Percentiles rank a stretch among this genome's conserved stretches.
Evolutionary conservation across 2,329 filamentous ascomycete species (phyloP).

Genomic region (Aspergillus fumigatus): DNA sequence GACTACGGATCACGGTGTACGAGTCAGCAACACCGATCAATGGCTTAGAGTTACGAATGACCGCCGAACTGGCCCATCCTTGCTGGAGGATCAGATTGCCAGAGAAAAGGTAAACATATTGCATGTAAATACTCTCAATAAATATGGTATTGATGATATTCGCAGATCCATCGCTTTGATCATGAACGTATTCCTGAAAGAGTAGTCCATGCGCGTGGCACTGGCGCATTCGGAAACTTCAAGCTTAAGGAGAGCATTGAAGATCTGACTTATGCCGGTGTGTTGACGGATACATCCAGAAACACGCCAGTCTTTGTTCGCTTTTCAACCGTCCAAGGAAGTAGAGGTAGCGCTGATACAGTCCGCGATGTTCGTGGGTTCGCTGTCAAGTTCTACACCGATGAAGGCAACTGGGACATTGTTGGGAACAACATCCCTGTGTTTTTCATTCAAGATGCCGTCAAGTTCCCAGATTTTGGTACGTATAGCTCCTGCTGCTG

Average conservation of each 20-base stretch:
- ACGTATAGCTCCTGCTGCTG: neutral
- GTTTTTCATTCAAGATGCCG: slow-evolving; percentile 41
- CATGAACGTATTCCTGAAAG: slow-evolving; percentile 67
- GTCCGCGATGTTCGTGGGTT: slow-evolving; percentile 81
- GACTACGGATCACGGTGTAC: slow-evolving; percentile 70
- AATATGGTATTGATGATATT: neutral
- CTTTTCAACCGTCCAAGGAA: slow-evolving; percentile 75
- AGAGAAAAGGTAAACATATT: slow-evolving; percentile 61
- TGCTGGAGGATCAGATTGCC: slow-evolving; percentile 68
- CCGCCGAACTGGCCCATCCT: slow-evolving; percentile 32
- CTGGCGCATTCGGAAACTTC: slow-evolving; percentile 63
- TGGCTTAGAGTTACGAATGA: slow-evolving; percentile 63
- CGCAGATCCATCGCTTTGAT: slow-evolving; percentile 61
- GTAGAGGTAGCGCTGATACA: slow-evolving; percentile 71
- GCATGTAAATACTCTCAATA: neutral
- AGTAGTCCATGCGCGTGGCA: slow-evolving; percentile 63
- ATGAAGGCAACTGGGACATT: slow-evolving; percentile 66
- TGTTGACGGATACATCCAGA: slow-evolving; percentile 64
- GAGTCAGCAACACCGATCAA: slow-evolving; percentile 65
- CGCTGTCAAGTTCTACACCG: slow-evolving; percentile 71
- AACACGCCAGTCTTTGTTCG: slow-evolving; percentile 64
- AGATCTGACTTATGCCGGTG: slow-evolving; percentile 59
- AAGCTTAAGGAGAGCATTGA: slow-evolving; percentile 59
- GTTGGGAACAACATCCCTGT: slow-evolving; percentile 41
- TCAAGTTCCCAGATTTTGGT: slow-evolving; percentile 37